Conservation (phyloP, 768 basidiomycete genomes). For the Pholiota microspora region DNA sequence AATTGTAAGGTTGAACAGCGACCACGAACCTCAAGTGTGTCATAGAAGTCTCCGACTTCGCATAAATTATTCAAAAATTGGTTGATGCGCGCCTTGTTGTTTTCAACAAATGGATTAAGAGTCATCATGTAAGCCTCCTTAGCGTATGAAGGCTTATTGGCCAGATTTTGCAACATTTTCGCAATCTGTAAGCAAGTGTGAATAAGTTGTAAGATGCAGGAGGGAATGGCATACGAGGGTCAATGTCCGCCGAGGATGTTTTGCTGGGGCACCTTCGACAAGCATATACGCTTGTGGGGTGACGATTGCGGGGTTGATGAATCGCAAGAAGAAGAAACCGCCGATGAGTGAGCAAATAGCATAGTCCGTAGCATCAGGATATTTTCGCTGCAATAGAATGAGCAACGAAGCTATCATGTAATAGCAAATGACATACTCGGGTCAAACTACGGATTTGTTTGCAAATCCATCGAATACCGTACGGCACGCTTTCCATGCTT, state of each 20-base stretch:
- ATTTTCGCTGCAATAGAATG: constrained; percentile 72
- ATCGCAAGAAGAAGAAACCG: constrained; percentile 99
- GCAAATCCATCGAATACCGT: constrained; percentile 99
- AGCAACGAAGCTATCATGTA: background rate
- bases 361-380: constrained; percentile 97
- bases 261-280: constrained; percentile 95
- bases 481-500: constrained; percentile 97
- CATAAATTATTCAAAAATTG: constrained; percentile 95
- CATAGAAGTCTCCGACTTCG: constrained; percentile 99
- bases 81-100: constrained; percentile 97
- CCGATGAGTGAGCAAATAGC: constrained; percentile 98
- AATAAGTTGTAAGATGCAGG: background rate
- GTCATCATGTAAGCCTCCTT: constrained; percentile 99
- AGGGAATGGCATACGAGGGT: constrained; percentile 63
- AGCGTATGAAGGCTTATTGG: constrained; percentile 97
- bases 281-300: constrained; percentile 99
- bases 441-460: constrained; percentile 98
- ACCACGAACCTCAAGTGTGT: constrained; percentile 84
- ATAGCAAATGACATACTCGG: constrained; percentile 54
- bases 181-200: constrained; percentile 65
- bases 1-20: background rate
- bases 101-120: constrained; percentile 97
- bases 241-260: constrained; percentile 94
- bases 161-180: constrained; percentile 99
- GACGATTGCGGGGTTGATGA: constrained; percentile 99